Base-by-base conservation (phyloP, 2,329 filamentous ascomycete species). In the Polytolypa hystricis region DNA sequence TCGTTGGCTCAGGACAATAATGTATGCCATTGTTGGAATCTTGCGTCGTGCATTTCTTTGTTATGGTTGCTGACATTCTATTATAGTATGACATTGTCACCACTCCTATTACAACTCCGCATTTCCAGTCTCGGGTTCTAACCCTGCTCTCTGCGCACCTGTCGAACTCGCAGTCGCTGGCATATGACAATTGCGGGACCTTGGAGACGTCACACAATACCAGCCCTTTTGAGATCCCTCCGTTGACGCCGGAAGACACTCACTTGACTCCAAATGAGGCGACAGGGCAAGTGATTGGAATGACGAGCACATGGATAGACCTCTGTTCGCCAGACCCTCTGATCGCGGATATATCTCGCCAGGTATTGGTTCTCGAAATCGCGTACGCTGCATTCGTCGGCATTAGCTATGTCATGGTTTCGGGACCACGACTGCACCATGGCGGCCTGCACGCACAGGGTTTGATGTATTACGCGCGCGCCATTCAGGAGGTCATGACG, bases 361-460 rank as follows among this genome's bases (percentile, higher is more conserved):
- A 95, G 61, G 82, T 93, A 5, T 68, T 98, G 44, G 86, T 86
- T 55, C 71, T 94, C 26, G 91, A 98, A 57, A 73, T 96, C 32
- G 83, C 85, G 33, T 98, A 95, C 62, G 91, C 93, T 45, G 87
- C 85, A 44, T 98, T 96, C 62, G 95, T 86, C 53, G 93, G 93
- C 23, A 73, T 91, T 32, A 77, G 79, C 38, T 93, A 82, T 58
- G 70, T 96, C 40, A 67, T 96, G 34, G 69, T 98, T 19, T 78
- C 81, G 2, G 86, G 86, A 0, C 91, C 91, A 3, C 73, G 73
- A 45, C 63, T 75, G 10, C 74, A 80, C 45, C 69, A 74, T 39
- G 69, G 71, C 39, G 69, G 67, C 28, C 46, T 58, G 33, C 53
- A 62, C 42, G 59, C 60, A 2, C 61, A 66, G 37, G 68, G 70